These are phyloP conservation scores for Globisporangium nagaii DNA, from an alignment of 352 stramenopile genomes.

Conservation along the genomic window DNA sequence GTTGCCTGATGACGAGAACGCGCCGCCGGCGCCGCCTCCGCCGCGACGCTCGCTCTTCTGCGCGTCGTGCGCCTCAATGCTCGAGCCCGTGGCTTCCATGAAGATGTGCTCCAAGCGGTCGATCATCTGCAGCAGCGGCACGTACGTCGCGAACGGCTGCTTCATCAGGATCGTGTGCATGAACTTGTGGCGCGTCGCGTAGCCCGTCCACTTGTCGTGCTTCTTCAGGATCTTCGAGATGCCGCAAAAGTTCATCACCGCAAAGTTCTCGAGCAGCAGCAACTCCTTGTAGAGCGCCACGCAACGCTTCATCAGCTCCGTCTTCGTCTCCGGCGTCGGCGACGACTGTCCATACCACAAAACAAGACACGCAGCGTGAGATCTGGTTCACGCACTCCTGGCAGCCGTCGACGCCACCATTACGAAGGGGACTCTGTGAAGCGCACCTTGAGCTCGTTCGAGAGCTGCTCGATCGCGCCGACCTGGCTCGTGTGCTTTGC, in stretches of 20 bases:
- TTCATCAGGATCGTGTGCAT: conserved; percentile 89
- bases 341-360: conserved; percentile 17
- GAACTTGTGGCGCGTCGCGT: conserved; percentile 87
- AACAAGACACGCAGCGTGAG: background rate
- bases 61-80: conserved; percentile 80
- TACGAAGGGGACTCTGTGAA: background rate
- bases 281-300: conserved; percentile 85
- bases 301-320: conserved; percentile 74
- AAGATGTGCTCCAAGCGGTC: conserved; percentile 85
- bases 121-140: conserved; percentile 83
- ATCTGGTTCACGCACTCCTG: background rate
- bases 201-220: conserved; percentile 89
- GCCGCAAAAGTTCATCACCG: conserved; percentile 87
- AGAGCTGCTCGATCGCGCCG: conserved; percentile 59
- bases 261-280: conserved; percentile 84
- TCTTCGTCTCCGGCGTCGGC: conserved; percentile 54
- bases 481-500: conserved; percentile 63
- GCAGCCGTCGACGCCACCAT: background rate
- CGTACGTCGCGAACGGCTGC: conserved; percentile 83
- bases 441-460: conserved; percentile 52
- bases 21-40: conserved; percentile 12
- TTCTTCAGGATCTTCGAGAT: conserved; percentile 91
- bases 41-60: conserved; percentile 42
- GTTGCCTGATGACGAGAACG: background rate
- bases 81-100: conserved; percentile 82